These are phyloP conservation scores for Austroboletus rostrupii DNA, from an alignment of 1,284 basidiomycete species.

Conservation along the genomic window DNA sequence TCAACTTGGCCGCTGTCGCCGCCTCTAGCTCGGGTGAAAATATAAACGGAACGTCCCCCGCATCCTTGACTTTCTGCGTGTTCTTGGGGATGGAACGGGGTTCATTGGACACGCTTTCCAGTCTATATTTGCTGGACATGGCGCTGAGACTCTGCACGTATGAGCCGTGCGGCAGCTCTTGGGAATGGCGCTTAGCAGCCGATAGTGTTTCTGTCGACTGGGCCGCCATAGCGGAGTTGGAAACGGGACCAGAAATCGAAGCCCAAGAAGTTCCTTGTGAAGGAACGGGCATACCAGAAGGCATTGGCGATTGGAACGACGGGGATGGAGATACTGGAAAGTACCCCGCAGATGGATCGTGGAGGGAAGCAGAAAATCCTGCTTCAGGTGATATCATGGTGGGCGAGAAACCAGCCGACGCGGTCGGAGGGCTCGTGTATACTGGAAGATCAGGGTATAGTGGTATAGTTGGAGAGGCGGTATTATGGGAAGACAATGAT, in stretches of 20 bases:
- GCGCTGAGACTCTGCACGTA: constrained; percentile 21
- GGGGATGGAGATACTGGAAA: constrained; percentile 13
- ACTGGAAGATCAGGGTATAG: constrained; percentile 22
- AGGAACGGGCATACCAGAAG: constrained; percentile 8
- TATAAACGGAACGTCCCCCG: constrained; percentile 31
- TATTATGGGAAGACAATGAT: constrained; percentile 20
- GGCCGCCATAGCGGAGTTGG: constrained; percentile 3
- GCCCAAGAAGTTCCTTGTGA: constrained; percentile 21
- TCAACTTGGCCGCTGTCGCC: constrained; percentile 25
- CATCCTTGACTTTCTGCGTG: constrained; percentile 26
- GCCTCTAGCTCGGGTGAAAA: constrained; percentile 31
- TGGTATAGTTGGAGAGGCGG: constrained; percentile 23
- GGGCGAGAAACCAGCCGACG: constrained; percentile 13
- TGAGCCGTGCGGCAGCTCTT: constrained; percentile 20
- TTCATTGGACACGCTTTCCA: constrained; percentile 16
- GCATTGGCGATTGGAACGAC: constrained; percentile 10
- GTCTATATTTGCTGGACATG: constrained; percentile 27
- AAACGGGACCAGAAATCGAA: constrained; percentile 1
- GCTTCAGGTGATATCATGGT: constrained; percentile 10
- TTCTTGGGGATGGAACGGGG: constrained; percentile 12
- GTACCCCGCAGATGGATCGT: constrained; percentile 16
- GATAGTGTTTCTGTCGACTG: constrained; percentile 6
- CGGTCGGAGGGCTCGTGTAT: constrained; percentile 14
- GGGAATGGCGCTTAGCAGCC: constrained; percentile 17
- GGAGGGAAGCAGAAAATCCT: constrained; percentile 9